A percentile compares a stretch with the other conserved stretches of the same genome.
phyloP scores from a whole-genome alignment of 1,284 basidiomycete genomes.

The Caloboletus firmus region DNA sequence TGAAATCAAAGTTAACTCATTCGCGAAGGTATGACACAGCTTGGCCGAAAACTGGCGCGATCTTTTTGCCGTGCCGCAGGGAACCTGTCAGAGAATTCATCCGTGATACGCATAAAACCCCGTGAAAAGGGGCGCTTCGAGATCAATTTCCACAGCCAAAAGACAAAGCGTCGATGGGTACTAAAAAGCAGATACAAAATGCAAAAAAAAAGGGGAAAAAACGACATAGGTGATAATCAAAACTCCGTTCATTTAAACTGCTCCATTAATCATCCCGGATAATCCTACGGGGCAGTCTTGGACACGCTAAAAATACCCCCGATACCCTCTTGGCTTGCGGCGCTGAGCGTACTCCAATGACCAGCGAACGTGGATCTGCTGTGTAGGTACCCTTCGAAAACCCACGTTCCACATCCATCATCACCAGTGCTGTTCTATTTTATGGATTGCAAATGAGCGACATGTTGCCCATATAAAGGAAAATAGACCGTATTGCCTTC shows the following conservation, averaged over 20 bases:
- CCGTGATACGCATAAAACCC: slow-evolving; percentile 11
- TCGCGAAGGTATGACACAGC: slow-evolving; percentile 14
- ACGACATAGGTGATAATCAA: no score
- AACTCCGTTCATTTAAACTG: slow-evolving; percentile 30
- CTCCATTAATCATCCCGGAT: slow-evolving; percentile 30
- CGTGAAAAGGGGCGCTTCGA: slow-evolving; percentile 11
- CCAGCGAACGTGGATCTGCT: slow-evolving; percentile 31
- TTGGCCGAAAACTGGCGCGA: slow-evolving; percentile 4
- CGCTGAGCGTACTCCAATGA: slow-evolving; percentile 26
- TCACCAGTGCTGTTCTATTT: slow-evolving; percentile 27
- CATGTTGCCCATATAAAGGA: background rate
- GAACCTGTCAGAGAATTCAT: slow-evolving; percentile 12
- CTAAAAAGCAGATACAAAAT: slow-evolving; percentile 4
- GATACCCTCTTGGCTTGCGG: slow-evolving; percentile 32
- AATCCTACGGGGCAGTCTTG: slow-evolving; percentile 37
- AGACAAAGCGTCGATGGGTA: slow-evolving; percentile 4
- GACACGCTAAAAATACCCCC: slow-evolving; percentile 58
- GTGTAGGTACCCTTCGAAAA: slow-evolving; percentile 36
- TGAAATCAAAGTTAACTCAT: slow-evolving; percentile 27
- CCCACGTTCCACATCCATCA: slow-evolving; percentile 36
- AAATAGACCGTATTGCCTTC: slow-evolving; percentile 30
- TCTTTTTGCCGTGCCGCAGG: slow-evolving; percentile 17
- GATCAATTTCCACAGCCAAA: slow-evolving; percentile 32
- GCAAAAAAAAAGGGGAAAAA: background rate
- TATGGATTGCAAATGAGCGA: slow-evolving; percentile 3